These are phyloP conservation scores for Paraleonurus japonicus DNA, from an alignment of 257 asterid genomes.

Conservation along the genomic window DNA sequence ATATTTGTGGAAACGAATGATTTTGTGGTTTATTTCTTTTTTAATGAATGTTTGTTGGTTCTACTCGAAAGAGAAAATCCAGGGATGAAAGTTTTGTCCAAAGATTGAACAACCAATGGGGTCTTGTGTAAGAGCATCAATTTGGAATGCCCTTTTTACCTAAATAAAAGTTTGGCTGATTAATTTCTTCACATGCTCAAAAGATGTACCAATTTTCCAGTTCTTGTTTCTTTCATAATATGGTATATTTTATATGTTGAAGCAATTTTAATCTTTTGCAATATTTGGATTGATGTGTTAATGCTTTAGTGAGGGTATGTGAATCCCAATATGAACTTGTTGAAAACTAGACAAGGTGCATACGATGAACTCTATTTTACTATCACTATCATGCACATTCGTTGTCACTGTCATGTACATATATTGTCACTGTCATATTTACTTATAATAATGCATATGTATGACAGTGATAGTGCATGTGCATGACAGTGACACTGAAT, in stretches of 20 bases:
- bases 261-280: neutral
- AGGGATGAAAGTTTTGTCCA: neutral
- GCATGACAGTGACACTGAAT: too few relatives aligned
- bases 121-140: slow-evolving; percentile 11
- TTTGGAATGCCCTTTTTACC: neutral
- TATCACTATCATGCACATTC: too few relatives aligned
- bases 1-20: neutral
- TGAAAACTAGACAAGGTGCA: too few relatives aligned
- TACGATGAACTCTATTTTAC: too few relatives aligned
- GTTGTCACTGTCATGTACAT: too few relatives aligned
- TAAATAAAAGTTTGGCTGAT: neutral
- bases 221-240: neutral
- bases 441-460: too few relatives aligned
- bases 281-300: neutral
- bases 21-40: neutral
- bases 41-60: neutral
- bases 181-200: slow-evolving; percentile 14
- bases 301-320: neutral
- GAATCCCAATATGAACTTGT: neutral
- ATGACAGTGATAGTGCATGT: too few relatives aligned
- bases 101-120: slow-evolving; percentile 12
- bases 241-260: neutral
- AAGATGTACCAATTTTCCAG: neutral
- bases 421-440: too few relatives aligned
- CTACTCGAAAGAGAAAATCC: neutral